Evolutionary conservation across 2,329 filamentous ascomycete genomes (phyloP).

Genomic region (Pseudogymnoascus sp.): DNA sequence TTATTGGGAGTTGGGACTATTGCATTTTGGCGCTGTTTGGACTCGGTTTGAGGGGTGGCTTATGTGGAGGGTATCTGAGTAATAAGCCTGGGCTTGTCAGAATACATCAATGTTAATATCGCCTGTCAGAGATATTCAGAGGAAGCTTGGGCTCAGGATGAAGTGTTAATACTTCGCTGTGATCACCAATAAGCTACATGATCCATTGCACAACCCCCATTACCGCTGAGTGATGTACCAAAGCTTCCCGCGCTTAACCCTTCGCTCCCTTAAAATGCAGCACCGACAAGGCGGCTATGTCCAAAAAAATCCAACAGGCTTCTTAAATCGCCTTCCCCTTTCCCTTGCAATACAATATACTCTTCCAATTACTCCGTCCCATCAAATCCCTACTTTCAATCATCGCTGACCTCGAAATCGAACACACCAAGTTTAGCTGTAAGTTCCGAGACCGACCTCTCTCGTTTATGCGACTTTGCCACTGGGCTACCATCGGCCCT

Average conservation of each 20-base stretch:
- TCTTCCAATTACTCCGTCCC: background rate
- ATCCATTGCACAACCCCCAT: background rate
- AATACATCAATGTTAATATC: background rate
- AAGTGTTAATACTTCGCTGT: background rate
- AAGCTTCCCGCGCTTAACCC: slow-evolving; percentile 3
- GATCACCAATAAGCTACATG: background rate
- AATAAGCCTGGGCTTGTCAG: background rate
- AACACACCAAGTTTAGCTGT: slow-evolving; percentile 10
- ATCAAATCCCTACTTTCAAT: background rate
- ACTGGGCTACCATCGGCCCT: slow-evolving; percentile 34
- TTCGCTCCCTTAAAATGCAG: slow-evolving; percentile 3
- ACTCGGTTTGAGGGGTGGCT: background rate
- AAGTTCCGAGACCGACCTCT: slow-evolving; percentile 27
- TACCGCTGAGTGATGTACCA: background rate
- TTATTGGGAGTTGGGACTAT: background rate
- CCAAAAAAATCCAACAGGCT: slow-evolving; percentile 5
- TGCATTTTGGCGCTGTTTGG: background rate
- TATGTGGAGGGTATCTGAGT: background rate
- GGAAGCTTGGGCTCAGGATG: background rate
- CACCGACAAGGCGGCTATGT: background rate
- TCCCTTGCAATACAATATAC: slow-evolving; percentile 2
- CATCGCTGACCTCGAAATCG: slow-evolving; percentile 1
- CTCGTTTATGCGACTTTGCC: slow-evolving; percentile 39
- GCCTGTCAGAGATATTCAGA: background rate
- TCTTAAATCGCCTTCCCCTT: slow-evolving; percentile 4